phyloP scores from a whole-genome alignment of 345 rosid genomes.

The Euphorbia peplus region DNA sequence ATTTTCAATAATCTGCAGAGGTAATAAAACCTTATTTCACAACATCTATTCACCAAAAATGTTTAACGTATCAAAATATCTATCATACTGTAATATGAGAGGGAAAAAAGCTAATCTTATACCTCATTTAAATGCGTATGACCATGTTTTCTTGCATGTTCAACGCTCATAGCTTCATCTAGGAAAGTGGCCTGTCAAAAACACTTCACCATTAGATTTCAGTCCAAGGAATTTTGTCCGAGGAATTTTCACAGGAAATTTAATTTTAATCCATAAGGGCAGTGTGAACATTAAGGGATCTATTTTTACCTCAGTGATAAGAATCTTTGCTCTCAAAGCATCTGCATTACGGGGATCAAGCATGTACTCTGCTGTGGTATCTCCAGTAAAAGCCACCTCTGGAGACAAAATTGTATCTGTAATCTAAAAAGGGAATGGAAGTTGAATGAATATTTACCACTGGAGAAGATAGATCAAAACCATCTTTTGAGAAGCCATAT shows the following conservation, averaged over 20 bases:
- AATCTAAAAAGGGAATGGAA: constrained; percentile 45
- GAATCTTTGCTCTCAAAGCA: constrained; percentile 89
- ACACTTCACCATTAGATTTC: constrained; percentile 1
- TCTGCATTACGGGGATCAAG: constrained; percentile 92
- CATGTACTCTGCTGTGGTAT: constrained; percentile 92
- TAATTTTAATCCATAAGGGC: neutral
- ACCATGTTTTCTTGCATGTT: constrained; percentile 78
- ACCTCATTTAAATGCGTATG: constrained; percentile 90
- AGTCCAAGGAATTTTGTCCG: no score
- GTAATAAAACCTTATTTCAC: neutral
- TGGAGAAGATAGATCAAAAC: neutral
- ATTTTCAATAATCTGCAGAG: constrained; percentile 69
- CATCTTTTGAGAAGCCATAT: constrained; percentile 15
- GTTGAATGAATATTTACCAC: constrained; percentile 14
- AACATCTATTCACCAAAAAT: neutral
- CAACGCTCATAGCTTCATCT: constrained; percentile 61
- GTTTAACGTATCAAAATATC: neutral
- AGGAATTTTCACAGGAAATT: no score
- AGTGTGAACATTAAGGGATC: neutral
- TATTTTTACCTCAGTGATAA: constrained; percentile 76
- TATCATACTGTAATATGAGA: neutral
- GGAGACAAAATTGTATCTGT: constrained; percentile 81
- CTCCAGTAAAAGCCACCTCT: constrained; percentile 94
- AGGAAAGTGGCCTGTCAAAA: constrained; percentile 82
- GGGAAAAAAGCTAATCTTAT: constrained; percentile 14